These are phyloP conservation scores for Ricinus communis DNA, from an alignment of 345 rosid genomes.

Conservation along the genomic window DNA sequence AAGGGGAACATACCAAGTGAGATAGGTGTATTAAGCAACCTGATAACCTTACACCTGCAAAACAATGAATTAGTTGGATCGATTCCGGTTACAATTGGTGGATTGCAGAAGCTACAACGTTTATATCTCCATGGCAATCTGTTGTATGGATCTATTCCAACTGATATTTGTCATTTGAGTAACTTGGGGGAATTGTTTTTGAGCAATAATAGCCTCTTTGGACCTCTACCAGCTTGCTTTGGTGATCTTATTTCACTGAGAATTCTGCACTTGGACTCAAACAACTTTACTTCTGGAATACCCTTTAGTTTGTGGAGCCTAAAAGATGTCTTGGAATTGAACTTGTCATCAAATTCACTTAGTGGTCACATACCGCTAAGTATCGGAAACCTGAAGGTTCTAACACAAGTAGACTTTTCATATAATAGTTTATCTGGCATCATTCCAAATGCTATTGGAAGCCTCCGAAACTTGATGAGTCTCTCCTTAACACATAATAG, in stretches of 20 bases:
- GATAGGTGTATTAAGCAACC: not conserved
- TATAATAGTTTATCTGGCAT: slow-evolving; percentile 13
- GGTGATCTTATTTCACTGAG: not conserved
- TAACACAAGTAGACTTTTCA: slow-evolving; percentile 13
- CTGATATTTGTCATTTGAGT: not conserved
- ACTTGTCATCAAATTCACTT: slow-evolving; percentile 25
- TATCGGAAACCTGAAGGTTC: slow-evolving; percentile 22
- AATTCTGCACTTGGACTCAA: not conserved
- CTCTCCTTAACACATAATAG: slow-evolving; percentile 16
- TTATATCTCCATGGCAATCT: not conserved
- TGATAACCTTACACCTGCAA: not conserved
- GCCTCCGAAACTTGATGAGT: not conserved
- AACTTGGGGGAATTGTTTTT: not conserved
- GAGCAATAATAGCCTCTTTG: not conserved
- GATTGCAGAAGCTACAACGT: not conserved
- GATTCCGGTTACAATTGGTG: not conserved
- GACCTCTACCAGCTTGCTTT: not conserved
- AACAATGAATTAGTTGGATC: not conserved
- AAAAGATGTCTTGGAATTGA: not conserved
- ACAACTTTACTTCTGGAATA: not conserved
- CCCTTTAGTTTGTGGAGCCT: not conserved
- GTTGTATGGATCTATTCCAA: not conserved
- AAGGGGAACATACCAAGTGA: not conserved
- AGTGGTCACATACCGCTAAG: slow-evolving; percentile 7
- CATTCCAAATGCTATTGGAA: slow-evolving; percentile 11